Percentiles rank a stretch among this genome's conserved stretches.
These are phyloP conservation scores for Solanum appendiculatum DNA, from an alignment of 257 asterid genomes.

Conservation along the genomic window DNA sequence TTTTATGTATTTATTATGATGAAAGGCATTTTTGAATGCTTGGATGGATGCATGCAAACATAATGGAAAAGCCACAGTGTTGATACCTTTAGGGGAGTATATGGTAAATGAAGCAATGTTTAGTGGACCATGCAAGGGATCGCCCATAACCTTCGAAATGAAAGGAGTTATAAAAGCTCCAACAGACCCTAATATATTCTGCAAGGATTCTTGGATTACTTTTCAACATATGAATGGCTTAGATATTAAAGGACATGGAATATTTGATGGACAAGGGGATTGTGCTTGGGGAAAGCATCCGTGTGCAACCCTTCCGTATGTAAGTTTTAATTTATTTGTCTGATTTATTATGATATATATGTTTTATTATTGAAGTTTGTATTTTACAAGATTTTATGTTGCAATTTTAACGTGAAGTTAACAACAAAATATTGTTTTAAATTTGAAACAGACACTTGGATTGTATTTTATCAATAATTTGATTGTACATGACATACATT, in stretches of 20 bases:
- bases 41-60: slow-evolving; percentile 1
- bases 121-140: neutral
- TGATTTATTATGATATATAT: no score
- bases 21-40: neutral
- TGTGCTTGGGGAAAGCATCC: neutral
- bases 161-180: neutral
- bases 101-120: neutral
- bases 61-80: neutral
- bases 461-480: neutral
- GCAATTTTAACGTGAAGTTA: no score
- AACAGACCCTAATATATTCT: neutral
- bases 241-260: neutral
- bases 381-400: no score
- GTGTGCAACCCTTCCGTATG: neutral
- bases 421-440: no score
- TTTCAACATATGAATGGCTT: neutral
- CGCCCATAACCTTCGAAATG: neutral
- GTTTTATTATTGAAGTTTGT: no score
- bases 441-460: neutral
- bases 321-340: neutral
- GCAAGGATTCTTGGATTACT: neutral
- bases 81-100: neutral
- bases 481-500: neutral
- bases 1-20: neutral
- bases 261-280: slow-evolving; percentile 1